Conservation (phyloP, 768 basidiomycete species). For the Tephrocybe sp. region DNA sequence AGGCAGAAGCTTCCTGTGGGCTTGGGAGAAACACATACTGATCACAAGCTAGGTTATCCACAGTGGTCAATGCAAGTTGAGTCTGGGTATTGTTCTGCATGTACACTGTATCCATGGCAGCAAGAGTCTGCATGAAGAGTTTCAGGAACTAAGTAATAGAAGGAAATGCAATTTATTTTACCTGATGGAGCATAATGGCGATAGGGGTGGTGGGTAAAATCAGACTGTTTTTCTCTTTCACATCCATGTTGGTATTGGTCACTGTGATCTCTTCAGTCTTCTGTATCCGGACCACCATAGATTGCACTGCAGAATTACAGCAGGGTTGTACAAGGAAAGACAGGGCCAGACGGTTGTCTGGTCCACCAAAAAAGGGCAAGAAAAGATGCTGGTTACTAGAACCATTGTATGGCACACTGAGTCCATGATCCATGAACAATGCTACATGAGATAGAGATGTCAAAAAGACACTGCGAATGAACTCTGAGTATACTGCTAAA, state of each 20-base stretch:
- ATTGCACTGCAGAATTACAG: slow-evolving; percentile 56
- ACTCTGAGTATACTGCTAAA: slow-evolving; percentile 72
- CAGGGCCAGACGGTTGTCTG: slow-evolving; percentile 88
- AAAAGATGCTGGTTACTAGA: slow-evolving; percentile 60
- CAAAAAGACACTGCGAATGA: slow-evolving; percentile 80
- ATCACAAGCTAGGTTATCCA: slow-evolving; percentile 79
- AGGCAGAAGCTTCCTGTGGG: slow-evolving; percentile 26
- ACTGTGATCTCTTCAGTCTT: slow-evolving; percentile 41
- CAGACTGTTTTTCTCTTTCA: slow-evolving; percentile 6
- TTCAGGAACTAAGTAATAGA: background rate
- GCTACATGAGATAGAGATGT: slow-evolving; percentile 76
- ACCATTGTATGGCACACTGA: slow-evolving; percentile 27
- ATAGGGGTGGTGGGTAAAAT: slow-evolving; percentile 2
- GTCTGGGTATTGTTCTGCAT: slow-evolving; percentile 62
- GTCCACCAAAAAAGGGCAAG: slow-evolving; percentile 91
- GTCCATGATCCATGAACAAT: slow-evolving; percentile 80
- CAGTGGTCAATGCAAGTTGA: slow-evolving; percentile 74
- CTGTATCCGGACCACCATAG: slow-evolving; percentile 69
- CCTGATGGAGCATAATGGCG: slow-evolving; percentile 27
- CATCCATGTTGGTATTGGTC: slow-evolving; percentile 26
- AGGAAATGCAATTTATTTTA: slow-evolving; percentile 13
- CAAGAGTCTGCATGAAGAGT: slow-evolving; percentile 35
- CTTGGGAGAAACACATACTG: slow-evolving; percentile 45
- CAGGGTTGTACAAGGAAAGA: slow-evolving; percentile 81
- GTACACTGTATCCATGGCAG: slow-evolving; percentile 72